Percentiles rank a stretch among this genome's conserved stretches.
Evolutionary conservation across 768 basidiomycete species (phyloP).

Genomic region (Pisolithus sp.): DNA sequence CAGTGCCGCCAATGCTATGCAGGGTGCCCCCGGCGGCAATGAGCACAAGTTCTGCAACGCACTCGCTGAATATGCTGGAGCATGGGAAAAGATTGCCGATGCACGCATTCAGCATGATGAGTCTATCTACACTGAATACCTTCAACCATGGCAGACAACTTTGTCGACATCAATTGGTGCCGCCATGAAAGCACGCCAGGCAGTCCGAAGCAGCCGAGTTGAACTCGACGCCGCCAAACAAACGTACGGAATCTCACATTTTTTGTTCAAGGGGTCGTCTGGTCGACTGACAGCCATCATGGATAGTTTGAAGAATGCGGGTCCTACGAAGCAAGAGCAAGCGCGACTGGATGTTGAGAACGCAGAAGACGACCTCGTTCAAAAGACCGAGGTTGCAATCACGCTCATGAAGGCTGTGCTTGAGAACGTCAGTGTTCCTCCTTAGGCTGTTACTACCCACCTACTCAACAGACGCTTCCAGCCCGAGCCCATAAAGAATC

Average conservation of each 20-base stretch:
- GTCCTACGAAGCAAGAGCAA: slow-evolving; percentile 79
- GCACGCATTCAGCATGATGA: slow-evolving; percentile 80
- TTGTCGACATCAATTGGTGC: slow-evolving; percentile 77
- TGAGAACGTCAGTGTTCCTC: slow-evolving; percentile 71
- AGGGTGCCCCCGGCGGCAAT: slow-evolving; percentile 37
- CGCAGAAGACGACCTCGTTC: slow-evolving; percentile 92
- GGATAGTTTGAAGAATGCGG: slow-evolving; percentile 70
- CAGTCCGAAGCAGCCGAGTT: slow-evolving; percentile 70
- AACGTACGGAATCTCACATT: slow-evolving; percentile 41
- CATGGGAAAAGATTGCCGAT: slow-evolving; percentile 76
- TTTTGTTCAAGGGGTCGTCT: not conserved
- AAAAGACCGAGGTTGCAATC: slow-evolving; percentile 96
- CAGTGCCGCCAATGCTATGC: slow-evolving; percentile 44
- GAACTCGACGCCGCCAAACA: slow-evolving; percentile 92
- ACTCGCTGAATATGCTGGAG: slow-evolving; percentile 69
- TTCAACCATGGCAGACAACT: slow-evolving; percentile 85
- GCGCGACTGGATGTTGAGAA: slow-evolving; percentile 89
- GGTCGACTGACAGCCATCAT: not conserved
- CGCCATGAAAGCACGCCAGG: slow-evolving; percentile 88
- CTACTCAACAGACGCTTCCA: slow-evolving; percentile 23
- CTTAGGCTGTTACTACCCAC: not conserved
- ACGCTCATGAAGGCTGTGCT: slow-evolving; percentile 97
- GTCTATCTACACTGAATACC: slow-evolving; percentile 57
- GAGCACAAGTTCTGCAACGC: slow-evolving; percentile 74
- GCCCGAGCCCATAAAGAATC: slow-evolving; percentile 95